Percentiles rank a stretch among this genome's conserved stretches.
phyloP scores from a whole-genome alignment of 805 yeast genomes.

The Candida manassasensis region DNA sequence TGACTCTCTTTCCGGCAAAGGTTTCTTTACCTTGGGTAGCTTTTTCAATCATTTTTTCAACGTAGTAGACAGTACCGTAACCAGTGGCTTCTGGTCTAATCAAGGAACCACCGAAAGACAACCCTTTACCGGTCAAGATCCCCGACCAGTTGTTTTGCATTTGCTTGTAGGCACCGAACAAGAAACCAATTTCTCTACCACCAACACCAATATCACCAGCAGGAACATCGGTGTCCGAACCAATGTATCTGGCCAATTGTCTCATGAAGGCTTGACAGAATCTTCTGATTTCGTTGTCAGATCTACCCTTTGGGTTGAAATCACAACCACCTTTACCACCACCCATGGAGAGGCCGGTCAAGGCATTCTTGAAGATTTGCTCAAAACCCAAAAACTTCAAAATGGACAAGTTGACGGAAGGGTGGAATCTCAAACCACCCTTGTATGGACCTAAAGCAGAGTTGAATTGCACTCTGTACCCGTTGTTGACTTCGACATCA shows the following conservation, averaged over 20 bases:
- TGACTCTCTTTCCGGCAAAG: slow-evolving; percentile 89
- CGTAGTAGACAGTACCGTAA: slow-evolving; percentile 94
- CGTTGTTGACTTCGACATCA: slow-evolving; percentile 87
- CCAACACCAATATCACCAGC: slow-evolving; percentile 99
- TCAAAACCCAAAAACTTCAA: slow-evolving; percentile 96
- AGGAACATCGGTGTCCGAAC: slow-evolving; percentile 96
- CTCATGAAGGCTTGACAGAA: slow-evolving; percentile 95
- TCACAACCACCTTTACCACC: slow-evolving; percentile 99
- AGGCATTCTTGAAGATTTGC: slow-evolving; percentile 97
- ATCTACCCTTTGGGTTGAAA: slow-evolving; percentile 94
- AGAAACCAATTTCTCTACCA: slow-evolving; percentile 91
- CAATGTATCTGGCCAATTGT: slow-evolving; percentile 93
- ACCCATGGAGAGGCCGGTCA: slow-evolving; percentile 96
- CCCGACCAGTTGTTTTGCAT: slow-evolving; percentile 93
- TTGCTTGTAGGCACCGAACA: slow-evolving; percentile 95
- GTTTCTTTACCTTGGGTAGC: slow-evolving; percentile 87
- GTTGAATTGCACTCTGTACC: slow-evolving; percentile 98
- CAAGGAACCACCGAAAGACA: slow-evolving; percentile 98
- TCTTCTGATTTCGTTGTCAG: slow-evolving; percentile 92
- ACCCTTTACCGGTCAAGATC: slow-evolving; percentile 96
- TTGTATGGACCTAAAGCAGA: slow-evolving; percentile 98
- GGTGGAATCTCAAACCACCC: slow-evolving; percentile 98
- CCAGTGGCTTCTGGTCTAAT: slow-evolving; percentile 99
- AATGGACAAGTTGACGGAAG: slow-evolving; percentile 90
- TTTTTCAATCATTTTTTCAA: slow-evolving; percentile 94